Conservation (phyloP, 2,329 filamentous ascomycete species). For the Chlorencoelia australis region DNA sequence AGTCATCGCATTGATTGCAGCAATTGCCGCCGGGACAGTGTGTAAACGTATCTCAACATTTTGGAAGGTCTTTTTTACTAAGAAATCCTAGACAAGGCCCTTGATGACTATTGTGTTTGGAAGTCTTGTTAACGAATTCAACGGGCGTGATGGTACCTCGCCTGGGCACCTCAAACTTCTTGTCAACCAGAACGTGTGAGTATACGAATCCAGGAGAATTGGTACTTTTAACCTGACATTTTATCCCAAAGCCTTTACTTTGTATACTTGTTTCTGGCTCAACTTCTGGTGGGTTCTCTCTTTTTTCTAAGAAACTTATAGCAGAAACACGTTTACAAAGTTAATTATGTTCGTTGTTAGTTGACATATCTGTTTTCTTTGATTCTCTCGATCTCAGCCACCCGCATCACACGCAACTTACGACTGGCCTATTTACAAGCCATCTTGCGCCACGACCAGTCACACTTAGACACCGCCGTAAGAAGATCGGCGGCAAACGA, state of each 20-base stretch:
- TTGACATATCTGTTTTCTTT: conserved; percentile 1
- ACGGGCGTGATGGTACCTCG: no score
- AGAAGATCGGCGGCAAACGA: not conserved
- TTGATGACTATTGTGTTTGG: conserved; percentile 2
- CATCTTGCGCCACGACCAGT: not conserved
- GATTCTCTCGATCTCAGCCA: not conserved
- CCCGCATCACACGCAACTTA: not conserved
- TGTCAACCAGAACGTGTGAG: no score
- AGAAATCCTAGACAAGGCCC: no score
- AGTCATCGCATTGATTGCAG: not conserved
- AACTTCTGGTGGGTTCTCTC: not conserved
- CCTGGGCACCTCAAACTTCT: no score
- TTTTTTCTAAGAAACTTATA: not conserved
- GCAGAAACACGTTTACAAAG: no score
- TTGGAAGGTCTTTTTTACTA: no score
- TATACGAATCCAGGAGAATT: no score
- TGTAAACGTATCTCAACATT: no score
- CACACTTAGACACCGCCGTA: not conserved
- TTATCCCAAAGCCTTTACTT: not conserved
- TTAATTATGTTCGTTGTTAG: no score
- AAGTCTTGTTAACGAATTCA: conserved; percentile 1
- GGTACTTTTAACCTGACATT: not conserved
- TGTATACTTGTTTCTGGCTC: not conserved
- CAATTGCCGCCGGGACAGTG: conserved; percentile 1
- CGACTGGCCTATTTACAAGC: not conserved